Conservation (phyloP, 164 flowering plant genomes). For the Aristolochia contorta region DNA sequence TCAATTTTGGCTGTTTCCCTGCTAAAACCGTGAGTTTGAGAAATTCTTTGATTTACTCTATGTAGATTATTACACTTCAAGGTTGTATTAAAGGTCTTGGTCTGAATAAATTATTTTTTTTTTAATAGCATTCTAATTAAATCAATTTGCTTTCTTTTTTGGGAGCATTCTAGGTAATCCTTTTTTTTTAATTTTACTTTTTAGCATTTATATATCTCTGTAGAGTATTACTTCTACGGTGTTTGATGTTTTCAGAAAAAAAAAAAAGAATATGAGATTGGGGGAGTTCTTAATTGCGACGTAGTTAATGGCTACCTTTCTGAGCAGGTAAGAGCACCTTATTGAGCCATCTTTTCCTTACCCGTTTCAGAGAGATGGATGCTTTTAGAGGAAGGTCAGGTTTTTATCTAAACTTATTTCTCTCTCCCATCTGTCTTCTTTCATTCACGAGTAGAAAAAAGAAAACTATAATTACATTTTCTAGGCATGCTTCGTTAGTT, state of each 20-base stretch:
- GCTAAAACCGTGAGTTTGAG: background rate
- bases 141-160: conserved; percentile 4
- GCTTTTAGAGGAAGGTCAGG: conserved; percentile 55
- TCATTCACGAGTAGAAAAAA: too few species aligned
- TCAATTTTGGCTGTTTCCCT: background rate
- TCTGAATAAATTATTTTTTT: background rate
- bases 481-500: background rate
- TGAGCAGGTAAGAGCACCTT: conserved; percentile 60
- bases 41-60: background rate
- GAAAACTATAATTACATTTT: background rate
- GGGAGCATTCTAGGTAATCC: too few species aligned
- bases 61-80: background rate
- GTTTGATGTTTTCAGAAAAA: too few species aligned
- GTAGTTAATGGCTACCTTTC: background rate
- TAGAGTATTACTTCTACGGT: too few species aligned
- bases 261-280: too few species aligned
- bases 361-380: conserved; percentile 66
- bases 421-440: too few species aligned
- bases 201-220: too few species aligned
- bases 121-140: background rate
- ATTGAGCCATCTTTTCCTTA: conserved; percentile 51
- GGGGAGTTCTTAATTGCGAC: too few species aligned
- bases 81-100: background rate
- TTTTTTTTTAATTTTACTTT: too few species aligned
- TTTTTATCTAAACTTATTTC: background rate